Conservation (phyloP, 495 filamentous ascomycete genomes). For the Pyronema domesticum region DNA sequence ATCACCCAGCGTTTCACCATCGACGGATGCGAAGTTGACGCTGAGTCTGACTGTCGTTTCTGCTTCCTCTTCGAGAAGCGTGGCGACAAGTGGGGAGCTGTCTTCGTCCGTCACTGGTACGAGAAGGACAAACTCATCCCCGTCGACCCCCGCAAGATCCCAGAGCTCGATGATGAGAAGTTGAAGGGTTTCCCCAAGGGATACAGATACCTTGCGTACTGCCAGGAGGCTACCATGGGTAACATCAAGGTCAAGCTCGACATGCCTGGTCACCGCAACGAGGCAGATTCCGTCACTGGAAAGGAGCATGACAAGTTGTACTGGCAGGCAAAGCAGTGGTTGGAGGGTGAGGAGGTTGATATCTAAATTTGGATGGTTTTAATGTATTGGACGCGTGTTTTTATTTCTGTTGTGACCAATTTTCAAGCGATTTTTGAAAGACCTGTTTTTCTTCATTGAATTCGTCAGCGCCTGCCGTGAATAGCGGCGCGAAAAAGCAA, state of each 20-base stretch:
- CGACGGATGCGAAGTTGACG: conserved; percentile 35
- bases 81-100: conserved; percentile 36
- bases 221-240: conserved; percentile 31
- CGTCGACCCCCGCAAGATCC: conserved; percentile 35
- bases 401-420: not conserved
- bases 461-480: not conserved
- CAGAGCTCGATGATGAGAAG: conserved; percentile 31
- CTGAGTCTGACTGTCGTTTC: conserved; percentile 46
- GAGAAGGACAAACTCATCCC: conserved; percentile 51
- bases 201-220: conserved; percentile 40
- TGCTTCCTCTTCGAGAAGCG: conserved; percentile 41
- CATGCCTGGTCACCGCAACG: conserved; percentile 33
- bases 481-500: not conserved
- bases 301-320: conserved; percentile 34
- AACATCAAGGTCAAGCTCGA: conserved; percentile 28
- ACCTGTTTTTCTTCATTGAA: not conserved
- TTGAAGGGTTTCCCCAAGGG: conserved; percentile 36
- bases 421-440: not conserved
- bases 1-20: conserved; percentile 47
- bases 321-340: conserved; percentile 31
- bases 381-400: not conserved
- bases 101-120: conserved; percentile 47
- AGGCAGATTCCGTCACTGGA: conserved; percentile 27
- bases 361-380: conserved; percentile 14
- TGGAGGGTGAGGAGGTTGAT: conserved; percentile 30